phyloP scores from a whole-genome alignment of 208 protist species.

The Acanthamoeba healyi region DNA sequence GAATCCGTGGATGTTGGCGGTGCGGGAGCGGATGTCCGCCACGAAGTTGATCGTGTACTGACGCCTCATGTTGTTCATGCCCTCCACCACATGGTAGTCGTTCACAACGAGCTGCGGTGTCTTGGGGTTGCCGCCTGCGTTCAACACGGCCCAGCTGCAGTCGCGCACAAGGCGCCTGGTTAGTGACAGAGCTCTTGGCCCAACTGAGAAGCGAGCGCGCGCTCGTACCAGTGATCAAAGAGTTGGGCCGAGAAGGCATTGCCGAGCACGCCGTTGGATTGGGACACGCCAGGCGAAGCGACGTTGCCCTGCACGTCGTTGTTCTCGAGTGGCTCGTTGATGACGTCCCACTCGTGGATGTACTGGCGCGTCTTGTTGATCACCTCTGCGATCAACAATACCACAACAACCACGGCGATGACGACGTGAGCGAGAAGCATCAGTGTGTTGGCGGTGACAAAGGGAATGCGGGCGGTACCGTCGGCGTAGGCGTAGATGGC shows the following conservation, averaged over 20 bases:
- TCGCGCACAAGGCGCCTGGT: too few species aligned
- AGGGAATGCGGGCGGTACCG: neutral
- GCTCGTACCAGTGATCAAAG: conserved; percentile 1
- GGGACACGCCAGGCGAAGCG: neutral
- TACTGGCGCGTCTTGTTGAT: neutral
- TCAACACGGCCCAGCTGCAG: neutral
- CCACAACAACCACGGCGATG: too few species aligned
- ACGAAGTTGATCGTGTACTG: conserved; percentile 16
- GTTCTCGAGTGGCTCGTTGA: conserved; percentile 37
- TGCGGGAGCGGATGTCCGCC: neutral
- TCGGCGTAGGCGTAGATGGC: neutral
- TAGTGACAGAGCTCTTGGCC: too few species aligned
- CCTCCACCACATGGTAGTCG: conserved; percentile 57
- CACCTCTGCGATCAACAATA: neutral
- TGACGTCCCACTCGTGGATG: conserved; percentile 26
- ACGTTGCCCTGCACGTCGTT: neutral
- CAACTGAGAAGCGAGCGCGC: too few species aligned
- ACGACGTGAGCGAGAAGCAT: neutral
- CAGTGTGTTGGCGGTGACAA: too few species aligned
- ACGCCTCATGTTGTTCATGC: neutral
- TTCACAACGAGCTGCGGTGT: neutral
- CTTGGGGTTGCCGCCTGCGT: neutral
- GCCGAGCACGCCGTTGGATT: conserved; percentile 14
- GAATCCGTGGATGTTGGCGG: neutral
- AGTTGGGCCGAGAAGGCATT: neutral